Evolutionary conservation across 345 rosid species (phyloP).

Genomic region (Salix udensis): DNA sequence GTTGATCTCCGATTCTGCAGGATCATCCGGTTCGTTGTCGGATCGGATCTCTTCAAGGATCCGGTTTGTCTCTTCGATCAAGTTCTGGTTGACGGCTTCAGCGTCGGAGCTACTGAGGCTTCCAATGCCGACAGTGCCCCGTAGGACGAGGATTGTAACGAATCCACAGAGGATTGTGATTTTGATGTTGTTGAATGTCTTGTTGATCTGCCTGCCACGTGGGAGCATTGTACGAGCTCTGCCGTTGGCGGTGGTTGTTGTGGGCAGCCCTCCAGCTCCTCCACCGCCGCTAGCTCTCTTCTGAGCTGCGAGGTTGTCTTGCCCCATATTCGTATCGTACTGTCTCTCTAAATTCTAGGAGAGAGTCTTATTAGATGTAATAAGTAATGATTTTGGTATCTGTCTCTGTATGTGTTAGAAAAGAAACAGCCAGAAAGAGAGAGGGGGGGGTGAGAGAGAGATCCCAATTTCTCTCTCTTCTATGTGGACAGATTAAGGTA

Average conservation of each 20-base stretch:
- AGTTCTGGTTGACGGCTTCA: constrained; percentile 69
- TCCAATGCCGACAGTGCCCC: constrained; percentile 89
- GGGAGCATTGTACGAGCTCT: constrained; percentile 36
- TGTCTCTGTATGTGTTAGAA: too few relatives aligned
- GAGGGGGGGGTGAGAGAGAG: neutral
- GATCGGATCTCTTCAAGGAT: constrained; percentile 87
- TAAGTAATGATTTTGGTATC: too few relatives aligned
- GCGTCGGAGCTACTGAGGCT: constrained; percentile 66
- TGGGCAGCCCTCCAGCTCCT: constrained; percentile 41
- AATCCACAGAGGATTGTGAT: constrained; percentile 92
- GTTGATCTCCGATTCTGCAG: constrained; percentile 44
- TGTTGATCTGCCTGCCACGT: constrained; percentile 82
- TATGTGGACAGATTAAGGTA: neutral
- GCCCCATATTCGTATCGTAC: constrained; percentile 41
- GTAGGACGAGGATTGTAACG: constrained; percentile 87
- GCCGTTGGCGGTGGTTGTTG: constrained; percentile 44
- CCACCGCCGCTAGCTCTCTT: constrained; percentile 56
- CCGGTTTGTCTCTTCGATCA: constrained; percentile 80
- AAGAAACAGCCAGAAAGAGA: too few relatives aligned
- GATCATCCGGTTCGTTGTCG: constrained; percentile 66
- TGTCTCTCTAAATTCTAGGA: neutral
- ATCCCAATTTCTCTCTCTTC: neutral
- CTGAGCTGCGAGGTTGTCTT: constrained; percentile 55
- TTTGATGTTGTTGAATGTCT: constrained; percentile 84
- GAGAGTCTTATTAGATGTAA: neutral